Evolutionary conservation across 306 rosid species (phyloP), one percentile per base, ranked within the genome.

Genomic region (Glycine tomentella): DNA sequence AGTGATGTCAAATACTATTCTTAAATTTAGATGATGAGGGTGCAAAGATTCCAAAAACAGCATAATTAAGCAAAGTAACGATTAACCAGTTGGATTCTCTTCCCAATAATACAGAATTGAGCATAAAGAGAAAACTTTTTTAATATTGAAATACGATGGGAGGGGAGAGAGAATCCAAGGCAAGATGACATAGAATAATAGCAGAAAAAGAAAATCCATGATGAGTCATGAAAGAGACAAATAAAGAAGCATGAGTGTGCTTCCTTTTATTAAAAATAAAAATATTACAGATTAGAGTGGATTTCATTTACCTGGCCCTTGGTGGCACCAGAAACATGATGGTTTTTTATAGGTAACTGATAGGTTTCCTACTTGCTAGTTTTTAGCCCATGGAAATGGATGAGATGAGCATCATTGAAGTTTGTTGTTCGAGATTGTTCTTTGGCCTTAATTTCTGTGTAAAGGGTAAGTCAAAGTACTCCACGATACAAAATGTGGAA

Each of bases 241-340:
- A 70, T 58, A 9, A n/a, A 64, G 77, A 69, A 71, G 63, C 64
- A 46, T 62, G 70, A 53, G 64, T 64, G 11, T 81, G 25, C 3
- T 40, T 55, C 62, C 59, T 46, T 80, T 33, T 10, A 49, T 34
- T 25, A 34, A 34, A 7, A n/a, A n/a, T n/a, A n/a, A n/a, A n/a
- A n/a, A n/a, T n/a, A n/a, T n/a, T n/a, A n/a, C n/a, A n/a, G n/a
- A n/a, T n/a, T n/a, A n/a, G 71, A 17, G 4, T 34, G 45, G 20
- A 69, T 59, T n/a, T 80, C 13, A 51, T 61, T 80, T 88, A 88
- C 90, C 90, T 87, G 77, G 75, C 50, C 6, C 46, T 74, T 64
- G 31, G 63, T 36, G 9, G 74, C 51, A 68, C 50, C 75, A 34
- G 78, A 59, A 87, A 55, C 80, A 62, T 52, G 70, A 51, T 70